Conservation (phyloP, 257 asterid species). For the Scutellaria barbata region DNA sequence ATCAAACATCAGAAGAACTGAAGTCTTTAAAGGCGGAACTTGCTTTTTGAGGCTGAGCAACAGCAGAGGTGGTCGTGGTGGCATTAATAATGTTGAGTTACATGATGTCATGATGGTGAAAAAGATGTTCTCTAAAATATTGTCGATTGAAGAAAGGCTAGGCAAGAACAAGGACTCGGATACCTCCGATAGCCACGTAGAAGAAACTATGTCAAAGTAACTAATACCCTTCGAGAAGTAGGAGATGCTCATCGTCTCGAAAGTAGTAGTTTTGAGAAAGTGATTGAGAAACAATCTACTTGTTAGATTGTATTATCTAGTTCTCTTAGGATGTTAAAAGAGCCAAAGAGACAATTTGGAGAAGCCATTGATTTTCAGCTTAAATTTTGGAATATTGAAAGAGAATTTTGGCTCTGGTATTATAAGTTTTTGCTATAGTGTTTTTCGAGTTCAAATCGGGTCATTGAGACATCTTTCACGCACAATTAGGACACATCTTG, state of each 20-base stretch:
- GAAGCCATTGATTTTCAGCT: conserved; percentile 13
- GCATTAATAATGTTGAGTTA: conserved; percentile 31
- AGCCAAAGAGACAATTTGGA: conserved; percentile 5
- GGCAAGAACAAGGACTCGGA: no score
- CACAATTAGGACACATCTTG: no score
- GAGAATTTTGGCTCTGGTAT: not conserved
- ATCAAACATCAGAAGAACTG: conserved; percentile 59
- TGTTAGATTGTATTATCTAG: not conserved
- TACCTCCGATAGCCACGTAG: not conserved
- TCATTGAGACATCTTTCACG: no score
- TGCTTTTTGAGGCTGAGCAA: conserved; percentile 54
- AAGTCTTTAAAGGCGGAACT: conserved; percentile 65
- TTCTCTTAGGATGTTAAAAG: conserved; percentile 28
- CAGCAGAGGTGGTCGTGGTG: conserved; percentile 7
- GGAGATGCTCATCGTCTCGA: conserved; percentile 18
- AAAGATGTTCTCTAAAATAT: no score
- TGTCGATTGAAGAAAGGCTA: no score
- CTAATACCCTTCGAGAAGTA: no score
- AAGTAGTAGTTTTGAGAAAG: conserved; percentile 15
- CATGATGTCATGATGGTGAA: not conserved
- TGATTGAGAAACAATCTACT: not conserved
- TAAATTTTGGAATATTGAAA: conserved; percentile 26
- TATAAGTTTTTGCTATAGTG: not conserved
- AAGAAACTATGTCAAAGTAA: not conserved
- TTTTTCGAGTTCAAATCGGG: no score